These are phyloP conservation scores for Sporothrix variecibatus DNA, from an alignment of 2,329 filamentous ascomycete genomes.

Conservation along the genomic window DNA sequence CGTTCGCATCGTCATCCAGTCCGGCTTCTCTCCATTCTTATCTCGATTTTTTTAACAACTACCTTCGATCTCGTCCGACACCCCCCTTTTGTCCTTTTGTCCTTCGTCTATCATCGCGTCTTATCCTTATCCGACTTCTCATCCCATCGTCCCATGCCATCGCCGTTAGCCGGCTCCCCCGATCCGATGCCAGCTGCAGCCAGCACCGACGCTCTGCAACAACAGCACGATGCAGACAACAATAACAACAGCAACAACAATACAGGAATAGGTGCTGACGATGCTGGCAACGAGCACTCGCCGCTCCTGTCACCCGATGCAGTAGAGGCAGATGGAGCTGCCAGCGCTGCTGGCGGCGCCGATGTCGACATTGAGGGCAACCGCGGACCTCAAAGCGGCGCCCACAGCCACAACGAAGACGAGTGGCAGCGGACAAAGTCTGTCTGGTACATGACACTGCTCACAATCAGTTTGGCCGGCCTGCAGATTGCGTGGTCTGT, in stretches of 20 bases:
- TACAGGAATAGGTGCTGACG: conserved; percentile 29
- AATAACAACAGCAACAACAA: not conserved
- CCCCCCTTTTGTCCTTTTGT: not conserved
- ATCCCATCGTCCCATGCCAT: conserved; percentile 42
- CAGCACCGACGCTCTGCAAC: not conserved
- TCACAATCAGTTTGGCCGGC: conserved; percentile 85
- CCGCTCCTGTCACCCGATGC: conserved; percentile 47
- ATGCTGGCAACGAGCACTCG: conserved; percentile 47
- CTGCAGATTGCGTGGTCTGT: conserved; percentile 96
- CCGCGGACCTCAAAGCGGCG: not conserved
- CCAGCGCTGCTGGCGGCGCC: not conserved
- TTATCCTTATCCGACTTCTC: not conserved
- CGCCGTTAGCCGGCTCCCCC: conserved; percentile 41
- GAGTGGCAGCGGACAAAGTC: conserved; percentile 71
- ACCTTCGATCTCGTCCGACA: not conserved
- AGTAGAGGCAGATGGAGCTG: not conserved
- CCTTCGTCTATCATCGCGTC: not conserved
- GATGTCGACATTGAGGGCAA: conserved; percentile 38
- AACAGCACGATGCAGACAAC: conserved; percentile 10
- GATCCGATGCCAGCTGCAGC: conserved; percentile 30
- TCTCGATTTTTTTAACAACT: not conserved
- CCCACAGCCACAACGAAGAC: conserved; percentile 44
- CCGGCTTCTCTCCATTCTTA: not conserved
- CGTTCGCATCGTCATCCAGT: not conserved
- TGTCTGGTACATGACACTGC: conserved; percentile 78